Evolutionary conservation across 2,329 filamentous ascomycete genomes (phyloP).

Genomic region (Paracoccidioides lutzii): DNA sequence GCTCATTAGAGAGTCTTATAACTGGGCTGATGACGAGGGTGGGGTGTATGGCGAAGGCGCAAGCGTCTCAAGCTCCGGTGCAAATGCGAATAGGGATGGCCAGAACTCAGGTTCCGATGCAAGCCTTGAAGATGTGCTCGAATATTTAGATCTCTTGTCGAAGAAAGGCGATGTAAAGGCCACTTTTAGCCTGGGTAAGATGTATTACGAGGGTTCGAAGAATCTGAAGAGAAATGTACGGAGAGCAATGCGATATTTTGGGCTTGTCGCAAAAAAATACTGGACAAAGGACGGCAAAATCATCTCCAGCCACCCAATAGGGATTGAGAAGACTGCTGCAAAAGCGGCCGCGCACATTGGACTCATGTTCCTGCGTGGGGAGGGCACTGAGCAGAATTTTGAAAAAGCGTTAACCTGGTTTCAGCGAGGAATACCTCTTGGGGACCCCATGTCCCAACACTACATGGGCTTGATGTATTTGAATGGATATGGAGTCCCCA

Average conservation of each 20-base stretch:
- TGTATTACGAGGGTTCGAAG: conserved; percentile 78
- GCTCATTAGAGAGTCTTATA: conserved; percentile 65
- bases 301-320: conserved; percentile 53
- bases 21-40: conserved; percentile 78
- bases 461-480: conserved; percentile 73
- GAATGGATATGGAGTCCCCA: conserved; percentile 58
- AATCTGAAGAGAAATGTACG: conserved; percentile 60
- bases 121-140: conserved; percentile 82
- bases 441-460: conserved; percentile 74
- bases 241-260: conserved; percentile 67
- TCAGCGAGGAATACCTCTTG: conserved; percentile 59
- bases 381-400: conserved; percentile 69
- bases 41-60: conserved; percentile 93
- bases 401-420: conserved; percentile 71
- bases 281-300: conserved; percentile 70
- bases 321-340: conserved; percentile 63
- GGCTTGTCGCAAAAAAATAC: conserved; percentile 63
- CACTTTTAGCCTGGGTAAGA: conserved; percentile 69
- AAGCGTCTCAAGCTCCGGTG: conserved; percentile 74
- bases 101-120: conserved; percentile 71
- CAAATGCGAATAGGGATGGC: conserved; percentile 61
- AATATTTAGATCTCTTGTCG: conserved; percentile 83
- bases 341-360: conserved; percentile 82
- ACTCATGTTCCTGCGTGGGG: conserved; percentile 77
- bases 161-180: conserved; percentile 81